Evolutionary conservation across 192 early-diverging fungal genomes (phyloP).

Genomic region (Mortierella antarctica): DNA sequence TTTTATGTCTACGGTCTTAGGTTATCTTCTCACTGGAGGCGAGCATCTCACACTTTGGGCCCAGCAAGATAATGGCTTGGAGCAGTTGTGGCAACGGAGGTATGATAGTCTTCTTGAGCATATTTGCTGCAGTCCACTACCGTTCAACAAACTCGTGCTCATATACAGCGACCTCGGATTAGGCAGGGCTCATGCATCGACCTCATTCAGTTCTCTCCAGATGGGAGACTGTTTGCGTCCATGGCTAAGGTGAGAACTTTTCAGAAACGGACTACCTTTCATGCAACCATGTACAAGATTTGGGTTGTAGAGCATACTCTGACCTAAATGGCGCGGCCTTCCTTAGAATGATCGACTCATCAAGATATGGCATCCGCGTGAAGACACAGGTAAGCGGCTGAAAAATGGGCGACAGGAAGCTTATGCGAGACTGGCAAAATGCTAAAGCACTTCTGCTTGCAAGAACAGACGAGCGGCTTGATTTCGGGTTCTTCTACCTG

Average conservation of each 20-base stretch:
- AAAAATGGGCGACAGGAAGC: too few relatives aligned
- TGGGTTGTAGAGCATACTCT: not conserved
- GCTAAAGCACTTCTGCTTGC: too few relatives aligned
- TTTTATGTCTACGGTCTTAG: slow-evolving; percentile 31
- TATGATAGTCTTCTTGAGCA: slow-evolving; percentile 5
- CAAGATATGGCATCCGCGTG: slow-evolving; percentile 69
- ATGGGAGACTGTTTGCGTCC: slow-evolving; percentile 70
- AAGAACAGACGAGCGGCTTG: slow-evolving; percentile 19
- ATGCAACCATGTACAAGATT: not conserved
- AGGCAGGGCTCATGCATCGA: slow-evolving; percentile 55
- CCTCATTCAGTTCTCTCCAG: slow-evolving; percentile 69
- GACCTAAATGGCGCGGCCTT: too few relatives aligned
- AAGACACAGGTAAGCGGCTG: slow-evolving; percentile 3
- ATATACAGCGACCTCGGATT: not conserved
- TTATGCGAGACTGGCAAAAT: too few relatives aligned
- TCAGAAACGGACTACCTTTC: too few relatives aligned
- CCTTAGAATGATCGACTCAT: slow-evolving; percentile 70
- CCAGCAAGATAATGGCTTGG: slow-evolving; percentile 33
- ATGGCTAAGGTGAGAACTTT: slow-evolving; percentile 61
- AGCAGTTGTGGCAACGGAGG: slow-evolving; percentile 57
- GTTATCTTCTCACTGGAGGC: slow-evolving; percentile 51
- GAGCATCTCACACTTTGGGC: slow-evolving; percentile 47
- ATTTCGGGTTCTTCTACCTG: slow-evolving; percentile 70
- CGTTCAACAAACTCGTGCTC: too few relatives aligned
- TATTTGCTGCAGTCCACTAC: not conserved